phyloP scores from a whole-genome alignment of 2,329 filamentous ascomycete species.

The Sporothrix brunneoviolacea region DNA sequence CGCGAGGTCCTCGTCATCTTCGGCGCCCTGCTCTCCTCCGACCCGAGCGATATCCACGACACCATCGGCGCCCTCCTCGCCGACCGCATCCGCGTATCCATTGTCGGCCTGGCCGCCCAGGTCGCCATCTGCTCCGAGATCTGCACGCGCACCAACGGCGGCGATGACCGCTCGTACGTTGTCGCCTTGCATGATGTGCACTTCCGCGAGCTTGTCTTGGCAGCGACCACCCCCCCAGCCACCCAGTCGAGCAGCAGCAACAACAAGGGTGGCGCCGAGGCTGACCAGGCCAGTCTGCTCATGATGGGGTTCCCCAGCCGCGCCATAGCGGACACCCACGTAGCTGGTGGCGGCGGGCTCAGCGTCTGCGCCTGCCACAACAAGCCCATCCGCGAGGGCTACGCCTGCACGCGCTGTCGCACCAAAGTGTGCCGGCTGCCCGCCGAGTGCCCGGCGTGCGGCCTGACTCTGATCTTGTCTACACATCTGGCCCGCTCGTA shows the following conservation, averaged over 20 bases:
- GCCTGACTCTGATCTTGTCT: slow-evolving; percentile 85
- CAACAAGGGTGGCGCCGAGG: slow-evolving; percentile 17
- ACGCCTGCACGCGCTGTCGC: slow-evolving; percentile 81
- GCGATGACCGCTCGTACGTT: slow-evolving; percentile 57
- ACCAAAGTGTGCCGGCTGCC: slow-evolving; percentile 86
- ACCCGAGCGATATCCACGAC: slow-evolving; percentile 91
- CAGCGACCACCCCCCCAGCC: slow-evolving; percentile 80
- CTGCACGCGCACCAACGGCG: slow-evolving; percentile 74
- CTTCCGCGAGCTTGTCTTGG: slow-evolving; percentile 82
- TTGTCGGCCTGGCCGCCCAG: slow-evolving; percentile 86
- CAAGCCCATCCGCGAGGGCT: slow-evolving; percentile 73
- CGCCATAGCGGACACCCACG: slow-evolving; percentile 60
- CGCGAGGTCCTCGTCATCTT: slow-evolving; percentile 88
- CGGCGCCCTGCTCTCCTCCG: slow-evolving; percentile 81
- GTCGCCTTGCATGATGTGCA: slow-evolving; percentile 83
- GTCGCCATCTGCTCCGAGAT: slow-evolving; percentile 89
- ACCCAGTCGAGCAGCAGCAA: slow-evolving; percentile 58
- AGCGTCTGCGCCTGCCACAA: slow-evolving; percentile 91
- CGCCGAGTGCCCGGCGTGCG: slow-evolving; percentile 83
- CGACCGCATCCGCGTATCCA: slow-evolving; percentile 78
- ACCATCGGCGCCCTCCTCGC: slow-evolving; percentile 72
- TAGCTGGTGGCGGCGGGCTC: slow-evolving; percentile 52
- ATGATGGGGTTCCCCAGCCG: slow-evolving; percentile 98
- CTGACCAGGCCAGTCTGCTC: slow-evolving; percentile 55
- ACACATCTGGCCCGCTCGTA: slow-evolving; percentile 91